phyloP scores from a whole-genome alignment of 83 land plant species.

The Diphasiastrum complanatum region DNA sequence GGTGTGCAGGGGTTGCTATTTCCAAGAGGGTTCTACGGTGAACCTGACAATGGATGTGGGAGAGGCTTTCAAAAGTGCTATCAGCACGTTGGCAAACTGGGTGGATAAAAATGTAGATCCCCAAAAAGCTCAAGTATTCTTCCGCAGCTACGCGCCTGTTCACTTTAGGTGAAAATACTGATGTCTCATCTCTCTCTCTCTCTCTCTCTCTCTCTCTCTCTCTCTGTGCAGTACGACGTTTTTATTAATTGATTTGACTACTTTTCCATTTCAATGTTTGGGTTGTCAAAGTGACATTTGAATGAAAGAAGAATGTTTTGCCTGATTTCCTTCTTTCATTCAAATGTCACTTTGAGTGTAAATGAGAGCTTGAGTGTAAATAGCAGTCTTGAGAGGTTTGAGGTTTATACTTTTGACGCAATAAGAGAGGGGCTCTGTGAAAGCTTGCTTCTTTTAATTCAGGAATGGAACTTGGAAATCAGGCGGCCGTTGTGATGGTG shows the following conservation, averaged over 20 bases:
- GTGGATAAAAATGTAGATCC: slow-evolving; percentile 58
- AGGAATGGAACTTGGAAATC: too few relatives aligned
- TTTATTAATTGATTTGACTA: background rate
- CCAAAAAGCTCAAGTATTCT: slow-evolving; percentile 51
- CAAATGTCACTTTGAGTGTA: too few relatives aligned
- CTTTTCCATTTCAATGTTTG: background rate
- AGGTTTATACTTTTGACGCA: too few relatives aligned
- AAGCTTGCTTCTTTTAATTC: too few relatives aligned
- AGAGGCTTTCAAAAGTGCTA: slow-evolving; percentile 68
- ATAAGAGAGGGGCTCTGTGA: too few relatives aligned
- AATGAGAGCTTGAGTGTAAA: too few relatives aligned
- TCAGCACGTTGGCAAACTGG: slow-evolving; percentile 83
- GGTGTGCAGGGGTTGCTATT: slow-evolving; percentile 20
- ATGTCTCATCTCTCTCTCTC: slow-evolving; percentile 5
- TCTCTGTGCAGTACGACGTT: too few relatives aligned
- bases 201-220: slow-evolving; percentile 31
- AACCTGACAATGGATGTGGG: slow-evolving; percentile 45
- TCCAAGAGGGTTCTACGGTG: slow-evolving; percentile 32
- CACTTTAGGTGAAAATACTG: slow-evolving; percentile 73
- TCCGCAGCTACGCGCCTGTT: slow-evolving; percentile 73
- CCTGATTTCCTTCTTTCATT: too few relatives aligned
- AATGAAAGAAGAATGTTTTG: too few relatives aligned
- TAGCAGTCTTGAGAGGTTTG: too few relatives aligned
- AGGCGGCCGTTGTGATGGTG: slow-evolving; percentile 72
- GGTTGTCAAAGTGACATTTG: background rate